phyloP scores from a whole-genome alignment of 768 basidiomycete species.

The Rhizopogon salebrosus region DNA sequence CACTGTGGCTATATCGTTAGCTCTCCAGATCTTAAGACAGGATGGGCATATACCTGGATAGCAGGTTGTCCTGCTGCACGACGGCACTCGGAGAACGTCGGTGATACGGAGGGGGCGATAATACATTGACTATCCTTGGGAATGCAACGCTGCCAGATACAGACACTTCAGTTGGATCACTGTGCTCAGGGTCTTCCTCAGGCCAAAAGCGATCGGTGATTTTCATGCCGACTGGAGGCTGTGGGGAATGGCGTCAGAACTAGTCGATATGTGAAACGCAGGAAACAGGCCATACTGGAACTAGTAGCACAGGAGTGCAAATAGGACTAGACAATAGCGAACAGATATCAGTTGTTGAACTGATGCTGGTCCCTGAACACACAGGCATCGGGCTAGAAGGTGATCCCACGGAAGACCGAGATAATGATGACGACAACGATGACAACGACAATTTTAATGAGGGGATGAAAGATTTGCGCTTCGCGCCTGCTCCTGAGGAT shows the following conservation, averaged over 20 bases:
- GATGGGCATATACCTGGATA: slow-evolving; percentile 12
- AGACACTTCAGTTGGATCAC: slow-evolving; percentile 15
- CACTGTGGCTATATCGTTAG: slow-evolving; percentile 9
- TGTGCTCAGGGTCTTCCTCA: slow-evolving; percentile 16
- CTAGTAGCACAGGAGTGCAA: neutral
- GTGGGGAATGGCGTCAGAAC: neutral
- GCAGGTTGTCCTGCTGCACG: neutral
- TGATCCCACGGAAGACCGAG: neutral
- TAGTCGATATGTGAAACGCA: slow-evolving; percentile 5
- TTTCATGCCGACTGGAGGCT: slow-evolving; percentile 24
- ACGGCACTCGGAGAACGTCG: slow-evolving; percentile 7
- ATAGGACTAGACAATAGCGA: neutral
- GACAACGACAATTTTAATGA: neutral
- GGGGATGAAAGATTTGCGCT: neutral
- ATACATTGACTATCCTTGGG: slow-evolving; percentile 10
- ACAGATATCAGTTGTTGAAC: neutral
- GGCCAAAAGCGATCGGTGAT: slow-evolving; percentile 28
- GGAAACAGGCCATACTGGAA: neutral
- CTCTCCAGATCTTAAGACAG: too few species aligned
- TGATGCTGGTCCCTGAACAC: neutral
- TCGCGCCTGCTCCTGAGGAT: neutral
- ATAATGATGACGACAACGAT: neutral
- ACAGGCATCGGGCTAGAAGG: neutral
- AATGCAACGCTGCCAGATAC: neutral
- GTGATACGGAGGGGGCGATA: slow-evolving; percentile 24